Base-by-base conservation (phyloP, 148 eudicot genomes). In the Simmondsia chinensis region DNA sequence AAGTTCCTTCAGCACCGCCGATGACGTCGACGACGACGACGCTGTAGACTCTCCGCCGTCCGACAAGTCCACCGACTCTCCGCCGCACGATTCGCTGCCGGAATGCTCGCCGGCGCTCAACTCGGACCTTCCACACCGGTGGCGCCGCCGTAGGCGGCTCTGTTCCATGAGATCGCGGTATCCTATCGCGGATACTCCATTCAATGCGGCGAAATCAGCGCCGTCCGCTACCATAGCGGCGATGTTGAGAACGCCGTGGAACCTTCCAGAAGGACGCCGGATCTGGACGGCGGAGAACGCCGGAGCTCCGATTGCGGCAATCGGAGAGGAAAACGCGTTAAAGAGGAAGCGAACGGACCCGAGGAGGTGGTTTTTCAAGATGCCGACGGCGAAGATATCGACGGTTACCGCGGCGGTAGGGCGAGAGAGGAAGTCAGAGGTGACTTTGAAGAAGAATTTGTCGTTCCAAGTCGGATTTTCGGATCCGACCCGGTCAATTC, bases 391-490 rank as follows among this genome's bases (percentile, higher is more conserved):
- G 72, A 55, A 88, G 31, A 88, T 77, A 16, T 80, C 83, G 57
- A 88, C 75, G 27, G 76, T 61, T 31, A 88, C 72, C 47, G 74
- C 76, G 40, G 96, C 80, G 33, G 91, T 88, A 2, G 80, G 79
- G 42, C 76, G 35, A 44, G 56, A 27, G 48, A 80, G 69, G 59
- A 83, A 83, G 0, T 46, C 70, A 9, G 72, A 46, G 23, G 70
- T 39, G 29, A 87, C 89, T 2, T 86, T 76, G 73, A 83, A 87
- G 43, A 83, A 61, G 68, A 87, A 87, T 31, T 71, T 87, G 41
- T 87, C 96, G 64, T 87, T 87, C 96, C 96, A 87, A 25, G 82
- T 79, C 26, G 96, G 96, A 69, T 87, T 82, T 45, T 71, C 74
- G 52, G 48, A 60, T 6, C 85, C 84, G 39, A 67, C 3, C 0